Percentiles rank a stretch among this genome's conserved stretches.
phyloP scores from a whole-genome alignment of 176 grass and related monocot genomes.

The Elymus sibiricus region DNA sequence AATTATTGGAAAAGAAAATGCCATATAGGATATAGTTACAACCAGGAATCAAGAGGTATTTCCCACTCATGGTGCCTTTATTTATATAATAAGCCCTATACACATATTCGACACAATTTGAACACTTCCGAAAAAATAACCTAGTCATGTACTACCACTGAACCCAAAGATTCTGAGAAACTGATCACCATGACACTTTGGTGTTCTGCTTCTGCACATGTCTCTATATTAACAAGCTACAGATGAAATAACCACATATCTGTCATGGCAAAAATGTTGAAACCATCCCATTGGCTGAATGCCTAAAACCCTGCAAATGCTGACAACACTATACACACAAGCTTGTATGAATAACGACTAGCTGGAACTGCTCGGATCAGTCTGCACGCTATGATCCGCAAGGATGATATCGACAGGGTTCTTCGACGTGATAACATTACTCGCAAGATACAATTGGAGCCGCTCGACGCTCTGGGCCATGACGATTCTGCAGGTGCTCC shows the following conservation, averaged over 20 bases:
- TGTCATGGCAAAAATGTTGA: background rate
- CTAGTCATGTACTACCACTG: no score
- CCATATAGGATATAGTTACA: no score
- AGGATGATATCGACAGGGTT: background rate
- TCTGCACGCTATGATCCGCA: background rate
- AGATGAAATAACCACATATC: background rate
- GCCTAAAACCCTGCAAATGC: background rate
- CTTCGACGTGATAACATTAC: background rate
- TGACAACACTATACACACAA: background rate
- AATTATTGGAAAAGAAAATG: no score
- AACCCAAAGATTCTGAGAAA: no score
- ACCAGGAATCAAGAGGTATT: no score
- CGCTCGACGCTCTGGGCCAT: background rate
- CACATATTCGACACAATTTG: no score
- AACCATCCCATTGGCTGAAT: no score
- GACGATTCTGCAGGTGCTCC: constrained; percentile 54
- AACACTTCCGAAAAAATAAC: no score
- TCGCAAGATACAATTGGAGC: background rate
- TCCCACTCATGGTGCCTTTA: no score
- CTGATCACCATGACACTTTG: no score
- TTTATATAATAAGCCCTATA: no score
- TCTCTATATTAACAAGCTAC: background rate
- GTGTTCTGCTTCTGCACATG: background rate
- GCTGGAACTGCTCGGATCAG: background rate
- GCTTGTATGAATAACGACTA: background rate